These are phyloP conservation scores for Baudoinia panamericana DNA, from an alignment of 495 filamentous ascomycete genomes.

Conservation along the genomic window DNA sequence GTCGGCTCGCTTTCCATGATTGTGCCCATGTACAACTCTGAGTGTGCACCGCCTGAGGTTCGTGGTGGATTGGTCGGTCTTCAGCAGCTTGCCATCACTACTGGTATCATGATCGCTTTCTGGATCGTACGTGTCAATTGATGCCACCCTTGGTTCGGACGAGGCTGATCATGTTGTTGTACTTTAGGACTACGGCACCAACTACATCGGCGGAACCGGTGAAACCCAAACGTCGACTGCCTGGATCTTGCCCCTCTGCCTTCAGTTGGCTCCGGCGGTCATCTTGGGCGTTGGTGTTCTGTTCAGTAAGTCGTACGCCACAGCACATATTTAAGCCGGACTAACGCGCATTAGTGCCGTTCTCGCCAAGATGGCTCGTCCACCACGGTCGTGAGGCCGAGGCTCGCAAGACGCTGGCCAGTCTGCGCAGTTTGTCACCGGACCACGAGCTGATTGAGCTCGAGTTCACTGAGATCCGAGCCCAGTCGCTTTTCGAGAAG, in stretches of 20 bases:
- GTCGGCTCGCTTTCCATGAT: slow-evolving; percentile 58
- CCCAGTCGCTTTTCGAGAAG: slow-evolving; percentile 68
- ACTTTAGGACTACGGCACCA: slow-evolving; percentile 35
- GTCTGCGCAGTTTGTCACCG: slow-evolving; percentile 44
- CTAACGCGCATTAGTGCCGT: slow-evolving; percentile 44
- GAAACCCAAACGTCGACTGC: slow-evolving; percentile 46
- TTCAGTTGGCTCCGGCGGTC: slow-evolving; percentile 29
- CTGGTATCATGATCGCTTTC: slow-evolving; percentile 73
- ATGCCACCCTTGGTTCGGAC: slow-evolving; percentile 52
- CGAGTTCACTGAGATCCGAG: slow-evolving; percentile 73
- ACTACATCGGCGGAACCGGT: slow-evolving; percentile 63
- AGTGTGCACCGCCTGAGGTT: slow-evolving; percentile 51
- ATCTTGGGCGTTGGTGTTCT: slow-evolving; percentile 48
- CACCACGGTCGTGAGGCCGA: slow-evolving; percentile 63
- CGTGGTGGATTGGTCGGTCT: slow-evolving; percentile 61
- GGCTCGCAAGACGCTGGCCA: slow-evolving; percentile 52
- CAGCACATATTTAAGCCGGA: not conserved
- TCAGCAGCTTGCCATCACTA: slow-evolving; percentile 69
- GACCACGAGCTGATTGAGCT: slow-evolving; percentile 56
- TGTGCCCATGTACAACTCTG: slow-evolving; percentile 55
- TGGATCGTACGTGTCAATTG: too few species aligned
- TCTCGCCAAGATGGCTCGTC: slow-evolving; percentile 67
- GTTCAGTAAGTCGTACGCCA: slow-evolving; percentile 30
- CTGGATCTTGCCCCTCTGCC: slow-evolving; percentile 29
- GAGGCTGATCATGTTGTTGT: slow-evolving; percentile 5